Base-by-base conservation (phyloP, 176 grass and related monocot genomes). In the Eragrostis nindensis region DNA sequence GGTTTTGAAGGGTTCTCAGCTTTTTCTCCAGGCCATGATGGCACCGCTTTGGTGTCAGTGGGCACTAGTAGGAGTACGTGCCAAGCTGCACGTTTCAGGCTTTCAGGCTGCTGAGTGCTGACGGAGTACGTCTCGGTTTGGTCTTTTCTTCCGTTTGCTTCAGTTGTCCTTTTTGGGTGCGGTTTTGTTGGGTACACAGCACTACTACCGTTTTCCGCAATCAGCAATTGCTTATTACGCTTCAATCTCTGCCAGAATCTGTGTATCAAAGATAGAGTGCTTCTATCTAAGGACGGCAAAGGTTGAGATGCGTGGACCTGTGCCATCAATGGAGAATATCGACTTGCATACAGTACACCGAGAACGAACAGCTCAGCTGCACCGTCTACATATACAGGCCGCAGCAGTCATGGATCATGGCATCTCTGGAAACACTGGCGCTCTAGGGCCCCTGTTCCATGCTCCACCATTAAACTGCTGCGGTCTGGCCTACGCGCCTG, bases 11-110 rank as follows among this genome's bases (percentile, higher is more conserved):
- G 26, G 17, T n/a, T 67, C 10, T 24, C 63, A 49, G 66, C 14
- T 55, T 76, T 64, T 80, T 59, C n/a, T 30, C 43, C 68, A 40
- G 71, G 46, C 73, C 57, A 78, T 83, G 39, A 83, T 87, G 75
- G 44, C 40, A 0, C 26, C 25, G 57, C 39, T 44, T 70, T 70
- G 54, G 54, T 43, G 72, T 54, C 79, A 56, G 65, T 17, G 55
- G 63, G 64, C 73, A 8, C 85, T n/a, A n/a, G n/a, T n/a, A n/a
- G 32, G 2, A 36, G 2, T 68, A 68, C 16, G 8, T 75, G 77
- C 84, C 84, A 75, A 80, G 56, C 21, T 44, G 72, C 43, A 12
- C 72, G 36, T 76, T 45, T 80, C 61, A 49, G 77, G 32, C 15
- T 36, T 13, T 12, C 16, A 38, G 2, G 2, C 25, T 16, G 68